Conservation (phyloP, 306 rosid species). For the Astragalus glycyphyllos region DNA sequence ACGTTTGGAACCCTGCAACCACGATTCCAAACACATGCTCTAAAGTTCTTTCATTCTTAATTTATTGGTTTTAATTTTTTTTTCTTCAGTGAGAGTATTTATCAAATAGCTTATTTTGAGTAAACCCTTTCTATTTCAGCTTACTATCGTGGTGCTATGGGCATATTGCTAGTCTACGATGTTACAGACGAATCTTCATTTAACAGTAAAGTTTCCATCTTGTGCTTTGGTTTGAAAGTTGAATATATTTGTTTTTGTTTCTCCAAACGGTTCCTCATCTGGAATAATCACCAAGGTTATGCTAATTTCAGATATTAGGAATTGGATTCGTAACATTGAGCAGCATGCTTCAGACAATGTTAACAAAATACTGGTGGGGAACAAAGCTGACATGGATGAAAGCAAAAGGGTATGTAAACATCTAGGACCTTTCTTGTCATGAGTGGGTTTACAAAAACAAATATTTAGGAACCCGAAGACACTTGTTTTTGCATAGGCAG, state of each 20-base stretch:
- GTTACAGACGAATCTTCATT: conserved; percentile 95
- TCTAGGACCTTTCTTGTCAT: neutral
- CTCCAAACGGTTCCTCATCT: conserved; percentile 24
- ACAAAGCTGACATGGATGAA: conserved; percentile 98
- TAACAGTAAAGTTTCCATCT: conserved; percentile 66
- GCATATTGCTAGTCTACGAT: conserved; percentile 91
- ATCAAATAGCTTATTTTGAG: conserved; percentile 1
- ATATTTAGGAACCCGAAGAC: conserved; percentile 1
- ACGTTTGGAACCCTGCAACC: too few species aligned
- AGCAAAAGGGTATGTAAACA: conserved; percentile 80
- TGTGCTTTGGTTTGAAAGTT: conserved; percentile 31
- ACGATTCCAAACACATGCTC: neutral
- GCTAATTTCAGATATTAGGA: conserved; percentile 78
- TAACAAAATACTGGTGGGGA: conserved; percentile 92
- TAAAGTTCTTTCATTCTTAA: neutral
- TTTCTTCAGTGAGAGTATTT: neutral
- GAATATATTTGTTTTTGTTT: conserved; percentile 26
- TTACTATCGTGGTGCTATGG: conserved; percentile 99
- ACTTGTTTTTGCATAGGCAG: conserved; percentile 1
- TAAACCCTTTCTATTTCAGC: conserved; percentile 55
- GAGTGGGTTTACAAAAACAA: neutral
- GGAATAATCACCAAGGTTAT: conserved; percentile 34
- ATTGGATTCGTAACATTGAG: conserved; percentile 96
- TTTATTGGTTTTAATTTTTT: conserved; percentile 3
- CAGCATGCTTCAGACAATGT: conserved; percentile 97